A percentile compares a stretch with the other conserved stretches of the same genome.
Evolutionary conservation across 306 rosid genomes (phyloP).

Genomic region (Vigna reflexopilosa): DNA sequence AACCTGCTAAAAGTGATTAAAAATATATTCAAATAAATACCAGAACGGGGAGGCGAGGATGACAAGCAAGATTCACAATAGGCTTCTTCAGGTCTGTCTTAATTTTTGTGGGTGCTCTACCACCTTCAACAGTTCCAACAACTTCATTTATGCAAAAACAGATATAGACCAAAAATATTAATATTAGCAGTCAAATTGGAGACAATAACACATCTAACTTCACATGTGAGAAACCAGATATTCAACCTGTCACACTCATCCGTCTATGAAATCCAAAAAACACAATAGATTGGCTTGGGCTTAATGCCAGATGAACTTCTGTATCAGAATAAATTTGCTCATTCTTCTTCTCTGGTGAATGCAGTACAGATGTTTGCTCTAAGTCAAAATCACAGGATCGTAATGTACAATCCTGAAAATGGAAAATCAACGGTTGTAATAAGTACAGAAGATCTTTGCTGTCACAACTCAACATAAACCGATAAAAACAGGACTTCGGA

Average conservation of each 20-base stretch:
- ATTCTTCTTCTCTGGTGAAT: conserved; percentile 90
- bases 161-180: conserved; percentile 28
- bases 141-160: conserved; percentile 65
- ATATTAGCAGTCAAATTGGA: conserved; percentile 24
- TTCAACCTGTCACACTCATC: conserved; percentile 95
- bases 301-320: conserved; percentile 96
- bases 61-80: conserved; percentile 95
- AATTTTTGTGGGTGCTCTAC: conserved; percentile 92
- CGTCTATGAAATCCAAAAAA: conserved; percentile 93
- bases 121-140: conserved; percentile 99
- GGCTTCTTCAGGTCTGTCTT: conserved; percentile 98
- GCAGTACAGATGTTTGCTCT: conserved; percentile 96
- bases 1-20: conserved; percentile 21
- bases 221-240: conserved; percentile 31
- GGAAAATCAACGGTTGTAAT: conserved; percentile 33
- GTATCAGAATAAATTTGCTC: conserved; percentile 82
- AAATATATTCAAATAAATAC: conserved; percentile 49
- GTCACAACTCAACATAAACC: conserved; percentile 28
- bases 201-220: conserved; percentile 25
- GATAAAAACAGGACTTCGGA: conserved; percentile 6
- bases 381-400: conserved; percentile 97
- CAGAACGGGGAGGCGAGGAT: conserved; percentile 96
- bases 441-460: conserved; percentile 39
- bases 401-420: conserved; percentile 90
- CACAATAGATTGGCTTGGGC: conserved; percentile 85